Evolutionary conservation across 768 basidiomycete species (phyloP).

Genomic region (Neoboletus magnificus): DNA sequence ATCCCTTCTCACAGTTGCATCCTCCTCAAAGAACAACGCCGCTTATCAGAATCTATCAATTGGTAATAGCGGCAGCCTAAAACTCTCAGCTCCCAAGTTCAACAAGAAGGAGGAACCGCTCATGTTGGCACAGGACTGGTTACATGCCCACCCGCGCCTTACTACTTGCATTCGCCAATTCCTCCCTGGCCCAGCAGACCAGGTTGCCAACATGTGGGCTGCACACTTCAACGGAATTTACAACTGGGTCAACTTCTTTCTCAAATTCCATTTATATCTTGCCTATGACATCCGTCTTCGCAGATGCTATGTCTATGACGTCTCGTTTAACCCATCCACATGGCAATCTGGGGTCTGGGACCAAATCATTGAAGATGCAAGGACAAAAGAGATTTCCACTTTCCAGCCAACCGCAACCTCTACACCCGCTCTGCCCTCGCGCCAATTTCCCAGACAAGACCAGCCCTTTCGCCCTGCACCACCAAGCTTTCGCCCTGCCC

Average conservation of each 20-base stretch:
- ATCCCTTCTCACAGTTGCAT: fast-evolving
- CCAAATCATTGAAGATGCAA: not conserved
- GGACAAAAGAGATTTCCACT: not conserved
- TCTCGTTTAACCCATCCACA: not conserved
- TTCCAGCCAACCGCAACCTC: no score
- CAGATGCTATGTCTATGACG: not conserved
- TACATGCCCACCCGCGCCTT: not conserved
- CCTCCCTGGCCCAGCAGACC: fast-evolving
- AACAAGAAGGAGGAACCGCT: not conserved
- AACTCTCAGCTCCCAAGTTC: not conserved
- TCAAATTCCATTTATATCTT: not conserved
- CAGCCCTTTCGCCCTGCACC: no score
- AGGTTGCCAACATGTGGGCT: not conserved
- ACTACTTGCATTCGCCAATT: not conserved
- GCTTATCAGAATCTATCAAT: no score
- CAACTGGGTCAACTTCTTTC: not conserved
- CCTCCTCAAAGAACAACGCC: not conserved
- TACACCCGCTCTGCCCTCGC: no score
- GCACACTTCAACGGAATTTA: not conserved
- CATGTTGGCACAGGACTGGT: not conserved
- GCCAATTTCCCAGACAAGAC: no score
- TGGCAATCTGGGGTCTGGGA: not conserved
- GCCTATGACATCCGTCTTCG: not conserved
- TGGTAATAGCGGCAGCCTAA: no score
- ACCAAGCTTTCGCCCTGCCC: no score